These are phyloP conservation scores for Chaetomium fimeti DNA, from an alignment of 495 filamentous ascomycete species.

Conservation along the genomic window DNA sequence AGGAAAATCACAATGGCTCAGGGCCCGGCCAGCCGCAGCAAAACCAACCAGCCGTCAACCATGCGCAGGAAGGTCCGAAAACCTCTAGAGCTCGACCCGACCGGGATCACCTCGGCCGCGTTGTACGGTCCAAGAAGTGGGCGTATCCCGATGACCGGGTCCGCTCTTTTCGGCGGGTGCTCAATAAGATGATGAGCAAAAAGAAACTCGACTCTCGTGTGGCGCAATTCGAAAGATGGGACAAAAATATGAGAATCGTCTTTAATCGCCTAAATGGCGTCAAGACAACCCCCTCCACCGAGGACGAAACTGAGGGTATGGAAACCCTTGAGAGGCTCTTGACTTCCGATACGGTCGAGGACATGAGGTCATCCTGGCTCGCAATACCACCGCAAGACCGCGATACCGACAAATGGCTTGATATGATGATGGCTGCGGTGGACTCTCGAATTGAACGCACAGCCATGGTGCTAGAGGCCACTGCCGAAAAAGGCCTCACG, in stretches of 20 bases:
- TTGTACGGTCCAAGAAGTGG: not conserved
- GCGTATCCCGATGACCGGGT: not conserved
- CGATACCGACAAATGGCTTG: conserved; percentile 48
- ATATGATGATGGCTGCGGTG: conserved; percentile 54
- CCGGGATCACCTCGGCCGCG: not conserved
- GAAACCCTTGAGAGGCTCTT: conserved; percentile 16
- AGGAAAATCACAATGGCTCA: not conserved
- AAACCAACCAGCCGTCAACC: not conserved
- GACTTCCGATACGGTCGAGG: conserved; percentile 28
- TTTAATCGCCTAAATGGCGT: not conserved
- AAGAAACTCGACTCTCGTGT: not conserved
- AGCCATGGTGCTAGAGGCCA: conserved; percentile 52
- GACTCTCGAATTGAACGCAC: conserved; percentile 44
- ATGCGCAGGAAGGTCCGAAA: not conserved
- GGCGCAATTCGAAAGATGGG: not conserved
- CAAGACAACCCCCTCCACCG: not conserved
- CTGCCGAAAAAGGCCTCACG: conserved; percentile 39
- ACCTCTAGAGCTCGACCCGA: too few relatives aligned
- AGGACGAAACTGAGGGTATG: not conserved
- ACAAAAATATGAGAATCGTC: not conserved
- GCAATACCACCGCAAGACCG: conserved; percentile 32
- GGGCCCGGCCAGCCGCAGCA: not conserved
- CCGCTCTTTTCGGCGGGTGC: not conserved
- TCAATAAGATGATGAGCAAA: not conserved
- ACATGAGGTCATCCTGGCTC: conserved; percentile 49